phyloP scores from a whole-genome alignment of 208 protist species.

The Trypanosoma mega region DNA sequence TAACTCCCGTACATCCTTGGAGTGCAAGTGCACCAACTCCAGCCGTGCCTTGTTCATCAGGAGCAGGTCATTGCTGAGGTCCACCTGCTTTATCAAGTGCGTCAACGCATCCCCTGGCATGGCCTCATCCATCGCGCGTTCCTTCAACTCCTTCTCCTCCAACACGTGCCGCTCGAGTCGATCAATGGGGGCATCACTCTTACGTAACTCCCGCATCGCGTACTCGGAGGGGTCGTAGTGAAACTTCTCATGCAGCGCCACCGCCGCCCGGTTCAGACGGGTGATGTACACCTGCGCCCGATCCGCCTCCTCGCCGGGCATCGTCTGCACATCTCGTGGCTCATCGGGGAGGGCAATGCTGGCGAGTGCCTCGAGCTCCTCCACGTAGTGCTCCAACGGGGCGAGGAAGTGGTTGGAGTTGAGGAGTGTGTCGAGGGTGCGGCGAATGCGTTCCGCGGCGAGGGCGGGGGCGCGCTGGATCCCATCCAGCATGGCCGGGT shows the following conservation, averaged over 20 bases:
- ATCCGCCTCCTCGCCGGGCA: not conserved
- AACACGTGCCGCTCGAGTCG: slow-evolving; percentile 61
- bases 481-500: slow-evolving; percentile 32
- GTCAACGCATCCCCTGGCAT: slow-evolving; percentile 58
- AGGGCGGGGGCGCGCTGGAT: slow-evolving; percentile 32
- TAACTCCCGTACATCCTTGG: slow-evolving; percentile 58
- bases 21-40: slow-evolving; percentile 54
- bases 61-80: slow-evolving; percentile 81
- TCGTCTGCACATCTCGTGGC: slow-evolving; percentile 7
- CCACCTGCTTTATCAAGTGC: slow-evolving; percentile 70
- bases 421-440: slow-evolving; percentile 59
- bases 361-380: slow-evolving; percentile 47
- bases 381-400: slow-evolving; percentile 51
- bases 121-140: slow-evolving; percentile 54
- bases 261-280: slow-evolving; percentile 57
- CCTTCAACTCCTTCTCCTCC: slow-evolving; percentile 51
- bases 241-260: slow-evolving; percentile 68
- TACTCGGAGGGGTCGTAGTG: slow-evolving; percentile 74
- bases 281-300: slow-evolving; percentile 30
- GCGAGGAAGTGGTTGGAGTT: slow-evolving; percentile 58
- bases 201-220: slow-evolving; percentile 55
- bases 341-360: slow-evolving; percentile 29
- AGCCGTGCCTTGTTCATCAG: slow-evolving; percentile 83
- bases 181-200: slow-evolving; percentile 53
- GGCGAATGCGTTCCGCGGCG: slow-evolving; percentile 48